Evolutionary conservation across 2,329 filamentous ascomycete species (phyloP).

Genomic region (Xylariaceae sp.): DNA sequence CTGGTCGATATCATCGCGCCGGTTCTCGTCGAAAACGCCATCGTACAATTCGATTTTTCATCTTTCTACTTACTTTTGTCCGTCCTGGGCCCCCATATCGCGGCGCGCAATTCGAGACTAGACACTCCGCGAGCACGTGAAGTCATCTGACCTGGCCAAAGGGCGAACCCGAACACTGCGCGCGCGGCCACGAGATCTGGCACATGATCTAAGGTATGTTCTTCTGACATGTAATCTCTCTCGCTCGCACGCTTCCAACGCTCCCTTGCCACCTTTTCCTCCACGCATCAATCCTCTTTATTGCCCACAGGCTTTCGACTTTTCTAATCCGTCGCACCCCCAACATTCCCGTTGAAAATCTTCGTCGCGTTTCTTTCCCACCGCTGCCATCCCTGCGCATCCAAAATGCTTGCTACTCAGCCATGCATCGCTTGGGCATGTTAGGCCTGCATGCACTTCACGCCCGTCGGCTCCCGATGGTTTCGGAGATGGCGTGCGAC

Average conservation of each 20-base stretch:
- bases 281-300: background rate
- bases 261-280: background rate
- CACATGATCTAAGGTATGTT: constrained; percentile 30
- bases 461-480: background rate
- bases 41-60: constrained; percentile 21
- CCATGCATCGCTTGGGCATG: constrained; percentile 9
- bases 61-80: constrained; percentile 20
- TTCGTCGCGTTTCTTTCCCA: constrained; percentile 1
- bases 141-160: constrained; percentile 32
- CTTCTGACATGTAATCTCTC: background rate
- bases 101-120: constrained; percentile 27
- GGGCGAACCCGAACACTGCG: constrained; percentile 22
- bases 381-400: background rate
- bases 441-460: constrained; percentile 10
- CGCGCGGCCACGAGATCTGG: constrained; percentile 28
- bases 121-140: constrained; percentile 29
- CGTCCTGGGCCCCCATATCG: constrained; percentile 26
- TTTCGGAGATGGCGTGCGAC: background rate
- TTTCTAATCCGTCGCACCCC: background rate
- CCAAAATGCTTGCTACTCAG: constrained; percentile 7
- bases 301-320: background rate
- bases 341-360: constrained; percentile 5
- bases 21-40: constrained; percentile 17
- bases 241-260: background rate
- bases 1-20: constrained; percentile 9